Conservation (phyloP, 1,139 yeast genomes). For the Geotrichum cucujoidarum region DNA sequence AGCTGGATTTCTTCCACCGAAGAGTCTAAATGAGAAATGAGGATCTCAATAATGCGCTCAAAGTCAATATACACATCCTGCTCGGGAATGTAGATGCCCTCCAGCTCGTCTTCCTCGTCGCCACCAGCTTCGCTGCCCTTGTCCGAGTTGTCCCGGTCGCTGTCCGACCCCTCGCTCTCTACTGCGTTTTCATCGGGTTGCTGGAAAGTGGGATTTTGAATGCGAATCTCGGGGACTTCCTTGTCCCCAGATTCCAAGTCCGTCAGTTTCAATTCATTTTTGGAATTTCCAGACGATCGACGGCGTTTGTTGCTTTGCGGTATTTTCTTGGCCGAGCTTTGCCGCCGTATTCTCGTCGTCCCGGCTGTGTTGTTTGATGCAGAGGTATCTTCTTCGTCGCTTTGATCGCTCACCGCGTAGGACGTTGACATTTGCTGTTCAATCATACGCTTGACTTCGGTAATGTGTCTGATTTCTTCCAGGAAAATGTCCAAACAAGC, state of each 20-base stretch:
- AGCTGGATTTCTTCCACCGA: slow-evolving; percentile 73
- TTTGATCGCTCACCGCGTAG: neutral
- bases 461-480: slow-evolving; percentile 72
- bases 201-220: neutral
- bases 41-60: slow-evolving; percentile 71
- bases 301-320: neutral
- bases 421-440: slow-evolving; percentile 17
- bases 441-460: slow-evolving; percentile 53
- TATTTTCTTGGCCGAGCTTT: neutral
- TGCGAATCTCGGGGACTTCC: neutral
- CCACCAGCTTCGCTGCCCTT: slow-evolving; percentile 19
- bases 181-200: neutral
- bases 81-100: slow-evolving; percentile 69
- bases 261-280: neutral
- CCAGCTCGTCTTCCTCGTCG: slow-evolving; percentile 37
- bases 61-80: slow-evolving; percentile 83
- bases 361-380: slow-evolving; percentile 11
- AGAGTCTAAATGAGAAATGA: slow-evolving; percentile 71
- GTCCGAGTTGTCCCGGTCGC: neutral
- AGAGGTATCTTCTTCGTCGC: slow-evolving; percentile 10
- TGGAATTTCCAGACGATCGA: slow-evolving; percentile 1
- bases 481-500: slow-evolving; percentile 68
- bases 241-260: neutral
- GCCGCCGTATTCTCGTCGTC: slow-evolving; percentile 8
- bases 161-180: neutral